These are phyloP conservation scores for Kwoniella heveanensis DNA, from an alignment of 768 basidiomycete genomes.

Conservation along the genomic window DNA sequence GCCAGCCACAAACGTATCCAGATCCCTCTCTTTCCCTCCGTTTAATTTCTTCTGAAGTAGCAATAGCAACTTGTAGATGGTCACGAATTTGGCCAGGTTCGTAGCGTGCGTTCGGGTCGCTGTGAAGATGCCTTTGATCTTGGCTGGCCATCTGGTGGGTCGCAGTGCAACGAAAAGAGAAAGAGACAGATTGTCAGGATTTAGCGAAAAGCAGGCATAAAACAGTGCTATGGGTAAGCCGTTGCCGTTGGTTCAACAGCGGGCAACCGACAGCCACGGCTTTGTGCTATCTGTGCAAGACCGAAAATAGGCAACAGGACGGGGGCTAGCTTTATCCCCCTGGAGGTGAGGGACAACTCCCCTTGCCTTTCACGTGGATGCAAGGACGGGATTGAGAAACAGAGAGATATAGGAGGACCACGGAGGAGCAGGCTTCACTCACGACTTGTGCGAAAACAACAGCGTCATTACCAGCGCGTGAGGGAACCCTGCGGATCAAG, in stretches of 20 bases:
- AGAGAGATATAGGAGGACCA: too few species aligned
- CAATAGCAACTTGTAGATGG: slow-evolving; percentile 84
- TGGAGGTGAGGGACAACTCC: too few species aligned
- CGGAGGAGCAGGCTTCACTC: slow-evolving; percentile 56
- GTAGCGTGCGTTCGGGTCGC: slow-evolving; percentile 88
- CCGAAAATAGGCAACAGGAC: too few species aligned
- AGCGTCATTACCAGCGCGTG: slow-evolving; percentile 97
- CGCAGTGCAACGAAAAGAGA: not conserved
- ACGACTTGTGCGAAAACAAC: slow-evolving; percentile 90
- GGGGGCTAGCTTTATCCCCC: too few species aligned
- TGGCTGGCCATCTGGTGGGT: slow-evolving; percentile 36
- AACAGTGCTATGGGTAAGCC: too few species aligned
- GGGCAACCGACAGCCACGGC: too few species aligned
- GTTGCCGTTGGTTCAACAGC: too few species aligned
- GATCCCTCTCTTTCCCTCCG: slow-evolving; percentile 72
- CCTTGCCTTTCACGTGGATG: too few species aligned
- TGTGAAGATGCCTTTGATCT: slow-evolving; percentile 64
- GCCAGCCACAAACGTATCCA: slow-evolving; percentile 90
- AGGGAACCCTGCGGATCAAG: slow-evolving; percentile 67
- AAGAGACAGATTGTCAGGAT: too few species aligned
- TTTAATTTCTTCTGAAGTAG: slow-evolving; percentile 78
- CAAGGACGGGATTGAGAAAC: too few species aligned
- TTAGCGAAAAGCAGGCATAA: too few species aligned
- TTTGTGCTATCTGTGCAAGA: too few species aligned
- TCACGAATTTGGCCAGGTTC: slow-evolving; percentile 91